Conservation (phyloP, 2,329 filamentous ascomycete genomes). For the Ophiostoma piceae region DNA sequence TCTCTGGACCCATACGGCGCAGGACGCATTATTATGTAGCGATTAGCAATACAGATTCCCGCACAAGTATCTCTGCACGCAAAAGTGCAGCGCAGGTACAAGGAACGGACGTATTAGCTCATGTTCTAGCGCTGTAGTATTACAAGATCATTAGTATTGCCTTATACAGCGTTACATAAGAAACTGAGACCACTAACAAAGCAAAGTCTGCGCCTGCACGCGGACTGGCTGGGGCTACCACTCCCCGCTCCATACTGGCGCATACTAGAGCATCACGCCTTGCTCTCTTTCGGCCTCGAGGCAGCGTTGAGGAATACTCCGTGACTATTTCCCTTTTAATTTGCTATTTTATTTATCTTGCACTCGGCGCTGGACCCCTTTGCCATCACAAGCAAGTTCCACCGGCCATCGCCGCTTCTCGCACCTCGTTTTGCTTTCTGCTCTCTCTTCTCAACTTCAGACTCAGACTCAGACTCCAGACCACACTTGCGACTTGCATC, state of each 20-base stretch:
- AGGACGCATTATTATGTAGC: background rate
- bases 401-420: constrained; percentile 3
- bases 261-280: constrained; percentile 5
- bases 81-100: background rate
- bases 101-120: background rate
- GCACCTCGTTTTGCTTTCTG: background rate
- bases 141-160: background rate
- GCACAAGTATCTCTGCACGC: background rate
- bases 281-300: background rate
- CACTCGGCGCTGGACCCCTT: background rate
- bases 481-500: background rate
- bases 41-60: constrained; percentile 6
- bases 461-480: background rate
- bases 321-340: background rate
- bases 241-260: constrained; percentile 3
- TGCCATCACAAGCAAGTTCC: constrained; percentile 1
- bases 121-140: background rate
- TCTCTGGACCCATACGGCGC: background rate
- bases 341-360: background rate
- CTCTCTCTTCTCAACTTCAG: background rate
- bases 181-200: background rate
- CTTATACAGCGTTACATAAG: constrained; percentile 11
- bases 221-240: constrained; percentile 2
- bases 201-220: background rate
- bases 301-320: background rate